These are phyloP conservation scores for Rhodofomes roseus DNA, from an alignment of 1,284 basidiomycete species.

Conservation along the genomic window DNA sequence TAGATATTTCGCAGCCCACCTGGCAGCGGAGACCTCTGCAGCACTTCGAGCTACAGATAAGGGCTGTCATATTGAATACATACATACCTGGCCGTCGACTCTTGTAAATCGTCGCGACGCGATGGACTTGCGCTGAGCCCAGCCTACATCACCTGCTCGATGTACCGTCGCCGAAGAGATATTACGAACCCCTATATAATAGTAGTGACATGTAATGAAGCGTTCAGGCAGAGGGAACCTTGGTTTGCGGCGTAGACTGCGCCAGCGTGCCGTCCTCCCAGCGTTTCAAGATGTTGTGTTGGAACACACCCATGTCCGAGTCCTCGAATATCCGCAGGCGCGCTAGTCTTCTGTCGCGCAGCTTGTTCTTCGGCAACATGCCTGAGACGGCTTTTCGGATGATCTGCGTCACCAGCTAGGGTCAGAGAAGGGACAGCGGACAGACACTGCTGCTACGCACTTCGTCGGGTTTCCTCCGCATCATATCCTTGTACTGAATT, in stretches of 20 bases:
- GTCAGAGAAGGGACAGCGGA: not conserved
- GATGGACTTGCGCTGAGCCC: not conserved
- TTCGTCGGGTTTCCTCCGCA: conserved; percentile 86
- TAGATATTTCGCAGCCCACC: not conserved
- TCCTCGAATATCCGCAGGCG: conserved; percentile 84
- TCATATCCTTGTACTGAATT: conserved; percentile 79
- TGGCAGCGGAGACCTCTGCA: too few species aligned
- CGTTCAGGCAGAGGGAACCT: not conserved
- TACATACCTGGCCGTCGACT: not conserved
- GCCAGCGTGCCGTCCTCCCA: conserved; percentile 72
- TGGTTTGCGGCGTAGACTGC: conserved; percentile 1
- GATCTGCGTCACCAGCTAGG: conserved; percentile 52
- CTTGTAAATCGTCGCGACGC: not conserved
- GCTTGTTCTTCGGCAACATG: conserved; percentile 96
- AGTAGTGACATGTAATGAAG: not conserved
- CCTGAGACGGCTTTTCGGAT: conserved; percentile 94
- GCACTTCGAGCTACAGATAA: too few species aligned
- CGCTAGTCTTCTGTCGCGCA: conserved; percentile 81
- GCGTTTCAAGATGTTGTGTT: conserved; percentile 64
- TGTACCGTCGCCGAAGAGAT: not conserved
- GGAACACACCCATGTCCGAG: conserved; percentile 65
- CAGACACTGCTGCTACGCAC: conserved; percentile 44
- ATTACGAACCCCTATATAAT: not conserved
- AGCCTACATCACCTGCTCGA: not conserved
- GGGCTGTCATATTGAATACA: too few species aligned